Base-by-base conservation (phyloP, 2,329 filamentous ascomycete species). In the Aspergillus chevalieri region DNA sequence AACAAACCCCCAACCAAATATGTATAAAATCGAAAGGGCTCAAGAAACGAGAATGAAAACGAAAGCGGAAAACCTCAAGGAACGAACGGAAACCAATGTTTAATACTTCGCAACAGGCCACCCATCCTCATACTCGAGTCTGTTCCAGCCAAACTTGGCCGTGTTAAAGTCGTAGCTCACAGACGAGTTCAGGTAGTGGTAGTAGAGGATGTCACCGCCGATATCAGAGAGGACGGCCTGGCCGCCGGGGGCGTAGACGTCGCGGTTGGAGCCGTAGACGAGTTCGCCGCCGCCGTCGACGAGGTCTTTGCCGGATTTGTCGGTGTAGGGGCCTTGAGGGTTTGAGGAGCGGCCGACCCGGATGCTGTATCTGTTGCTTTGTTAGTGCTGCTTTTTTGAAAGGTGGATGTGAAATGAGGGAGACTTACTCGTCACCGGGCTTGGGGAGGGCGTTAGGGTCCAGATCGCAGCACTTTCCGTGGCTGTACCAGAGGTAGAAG, bases 171-270 rank as follows among this genome's bases (percentile, higher is more conserved):
- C 61, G 33, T 64, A 56, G 28, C 64, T 56, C 21, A 66, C 48
- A 3, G 56, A 60, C 39, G 52, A 64, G 51, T 67, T 67, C 47
- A 64, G 52, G 39, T 67, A 68, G 42, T 68, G 65, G 46, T 68
- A 68, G 48, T 66, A 68, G 4, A 68, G 58, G 19, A 65, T 52
- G 44, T 68, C 65, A 3, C 50, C 56, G 6, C 55, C 52, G 7
- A 53, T 57, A 51, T 83, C 81, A 1, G 70, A 68, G 53, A 78
- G 77, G 1, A 85, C 74, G 15, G 79, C 80, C 59, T 86, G 82
- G 1, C 83, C 83, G 43, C 84, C 84, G 7, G 84, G 83, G 14
- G 79, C 84, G 57, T 86, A 87, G 0, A 85, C 75, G 22, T 71
- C 77, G 9, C 68, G 78, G 52, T 86, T 83, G 3, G 74, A 79